Percentiles rank a stretch among this genome's conserved stretches.
These are phyloP conservation scores for Caloboletus inedulis DNA, from an alignment of 1,284 basidiomycete species.

Conservation along the genomic window DNA sequence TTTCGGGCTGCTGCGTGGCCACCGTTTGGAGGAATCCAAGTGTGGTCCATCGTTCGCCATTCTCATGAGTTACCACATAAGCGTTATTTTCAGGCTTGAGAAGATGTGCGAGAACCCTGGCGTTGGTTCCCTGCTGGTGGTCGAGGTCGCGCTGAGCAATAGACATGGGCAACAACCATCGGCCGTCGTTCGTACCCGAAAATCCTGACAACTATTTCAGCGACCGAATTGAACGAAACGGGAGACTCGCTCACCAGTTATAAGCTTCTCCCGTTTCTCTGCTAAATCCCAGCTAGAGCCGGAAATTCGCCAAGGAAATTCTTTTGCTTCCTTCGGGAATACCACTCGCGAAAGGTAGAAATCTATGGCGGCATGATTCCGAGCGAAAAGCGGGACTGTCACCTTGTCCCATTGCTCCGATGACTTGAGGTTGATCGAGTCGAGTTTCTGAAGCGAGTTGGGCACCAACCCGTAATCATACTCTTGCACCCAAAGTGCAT, in stretches of 20 bases:
- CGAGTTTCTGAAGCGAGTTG: slow-evolving; percentile 27
- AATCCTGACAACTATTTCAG: slow-evolving; percentile 1
- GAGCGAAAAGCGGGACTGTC: slow-evolving; percentile 36
- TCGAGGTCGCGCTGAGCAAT: slow-evolving; percentile 1
- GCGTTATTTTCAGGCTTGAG: slow-evolving; percentile 41
- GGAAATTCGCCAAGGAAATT: slow-evolving; percentile 43
- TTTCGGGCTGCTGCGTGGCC: slow-evolving; percentile 30
- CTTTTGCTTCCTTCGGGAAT: slow-evolving; percentile 33
- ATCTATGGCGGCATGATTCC: slow-evolving; percentile 41
- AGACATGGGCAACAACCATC: slow-evolving; percentile 5
- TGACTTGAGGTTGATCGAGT: slow-evolving; percentile 42
- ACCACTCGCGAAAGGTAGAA: slow-evolving; percentile 41
- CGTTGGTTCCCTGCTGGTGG: neutral
- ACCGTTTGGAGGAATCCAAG: slow-evolving; percentile 35
- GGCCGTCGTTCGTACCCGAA: slow-evolving; percentile 4
- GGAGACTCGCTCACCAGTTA: neutral
- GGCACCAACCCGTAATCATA: slow-evolving; percentile 22
- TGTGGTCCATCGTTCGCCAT: slow-evolving; percentile 25
- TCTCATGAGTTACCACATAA: slow-evolving; percentile 28
- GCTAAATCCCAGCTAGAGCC: slow-evolving; percentile 53
- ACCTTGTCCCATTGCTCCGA: slow-evolving; percentile 30
- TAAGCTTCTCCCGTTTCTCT: slow-evolving; percentile 15
- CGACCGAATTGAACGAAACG: neutral
- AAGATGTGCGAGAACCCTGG: slow-evolving; percentile 43
- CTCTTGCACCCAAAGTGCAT: slow-evolving; percentile 40